Evolutionary conservation across 805 yeast species (phyloP).

Genomic region (Lipomyces kockii): DNA sequence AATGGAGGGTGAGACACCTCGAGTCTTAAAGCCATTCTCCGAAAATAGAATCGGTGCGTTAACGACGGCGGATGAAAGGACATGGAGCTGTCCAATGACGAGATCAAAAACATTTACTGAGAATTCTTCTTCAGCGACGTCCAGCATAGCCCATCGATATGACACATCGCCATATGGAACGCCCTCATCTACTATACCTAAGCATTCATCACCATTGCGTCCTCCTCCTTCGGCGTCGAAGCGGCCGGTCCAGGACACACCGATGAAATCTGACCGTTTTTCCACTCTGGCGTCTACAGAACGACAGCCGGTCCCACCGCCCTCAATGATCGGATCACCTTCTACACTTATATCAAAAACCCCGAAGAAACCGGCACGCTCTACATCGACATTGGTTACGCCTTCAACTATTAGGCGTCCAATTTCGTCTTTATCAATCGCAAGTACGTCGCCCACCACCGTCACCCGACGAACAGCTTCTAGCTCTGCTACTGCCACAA

Average conservation of each 20-base stretch:
- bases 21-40: conserved; percentile 11
- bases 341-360: background rate
- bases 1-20: background rate
- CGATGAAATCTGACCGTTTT: background rate
- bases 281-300: background rate
- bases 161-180: background rate
- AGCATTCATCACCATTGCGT: background rate
- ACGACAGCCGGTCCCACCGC: background rate
- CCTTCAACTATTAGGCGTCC: background rate
- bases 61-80: background rate
- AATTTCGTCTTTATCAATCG: background rate
- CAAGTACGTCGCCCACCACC: background rate
- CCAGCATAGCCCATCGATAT: background rate
- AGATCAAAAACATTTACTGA: conserved; percentile 12
- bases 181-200: background rate
- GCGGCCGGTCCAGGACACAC: background rate
- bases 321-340: background rate
- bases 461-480: background rate
- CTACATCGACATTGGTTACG: background rate
- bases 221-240: background rate
- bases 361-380: background rate
- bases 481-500: background rate
- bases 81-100: conserved; percentile 11
- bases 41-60: conserved; percentile 12
- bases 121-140: background rate